These are phyloP conservation scores for Pichia insulana DNA, from an alignment of 805 yeast species.

Conservation along the genomic window DNA sequence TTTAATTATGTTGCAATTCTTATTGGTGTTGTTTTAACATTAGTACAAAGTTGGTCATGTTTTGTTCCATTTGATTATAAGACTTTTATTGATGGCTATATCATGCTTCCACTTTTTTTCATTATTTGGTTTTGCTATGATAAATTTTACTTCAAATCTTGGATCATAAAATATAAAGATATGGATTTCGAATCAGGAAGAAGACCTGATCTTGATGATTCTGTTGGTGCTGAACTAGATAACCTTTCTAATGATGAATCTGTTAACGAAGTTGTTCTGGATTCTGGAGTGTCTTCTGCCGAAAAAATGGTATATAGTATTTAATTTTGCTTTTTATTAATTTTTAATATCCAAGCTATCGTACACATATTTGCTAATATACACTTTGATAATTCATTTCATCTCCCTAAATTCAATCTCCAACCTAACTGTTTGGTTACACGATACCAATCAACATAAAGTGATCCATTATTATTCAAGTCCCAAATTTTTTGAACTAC, in stretches of 20 bases:
- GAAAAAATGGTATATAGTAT: neutral
- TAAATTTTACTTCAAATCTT: conserved; percentile 14
- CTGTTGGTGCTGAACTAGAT: conserved; percentile 11
- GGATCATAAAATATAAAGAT: conserved; percentile 30
- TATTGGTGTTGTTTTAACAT: conserved; percentile 42
- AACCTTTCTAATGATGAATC: neutral
- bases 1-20: conserved; percentile 41
- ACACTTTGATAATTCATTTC: neutral
- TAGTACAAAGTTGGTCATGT: conserved; percentile 61
- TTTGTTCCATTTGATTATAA: conserved; percentile 54
- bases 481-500: conserved; percentile 31
- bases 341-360: neutral
- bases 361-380: neutral
- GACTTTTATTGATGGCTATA: conserved; percentile 50
- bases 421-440: conserved; percentile 32
- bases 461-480: conserved; percentile 26
- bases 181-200: conserved; percentile 47
- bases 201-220: conserved; percentile 28
- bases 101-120: conserved; percentile 50
- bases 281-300: neutral
- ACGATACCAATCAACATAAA: conserved; percentile 33
- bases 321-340: neutral
- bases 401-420: conserved; percentile 24
- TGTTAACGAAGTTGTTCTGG: neutral
- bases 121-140: conserved; percentile 28